These are phyloP conservation scores for Monosporascus cannonballus DNA, from an alignment of 2,329 filamentous ascomycete genomes.

Conservation along the genomic window DNA sequence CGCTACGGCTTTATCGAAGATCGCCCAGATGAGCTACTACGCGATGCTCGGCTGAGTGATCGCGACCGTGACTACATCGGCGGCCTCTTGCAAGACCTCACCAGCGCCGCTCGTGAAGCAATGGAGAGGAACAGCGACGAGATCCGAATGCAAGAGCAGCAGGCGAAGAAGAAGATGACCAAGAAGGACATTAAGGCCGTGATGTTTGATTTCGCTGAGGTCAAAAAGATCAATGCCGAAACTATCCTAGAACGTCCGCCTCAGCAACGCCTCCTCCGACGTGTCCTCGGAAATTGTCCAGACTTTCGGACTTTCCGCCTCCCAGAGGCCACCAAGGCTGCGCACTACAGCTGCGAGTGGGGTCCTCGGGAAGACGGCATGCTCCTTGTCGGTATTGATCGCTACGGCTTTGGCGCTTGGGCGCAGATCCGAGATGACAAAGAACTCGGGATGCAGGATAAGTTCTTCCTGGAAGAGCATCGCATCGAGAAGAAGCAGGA, in stretches of 20 bases:
- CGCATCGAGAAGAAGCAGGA: constrained; percentile 98
- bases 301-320: constrained; percentile 81
- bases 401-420: constrained; percentile 95
- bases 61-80: constrained; percentile 78
- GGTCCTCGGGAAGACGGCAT: constrained; percentile 92
- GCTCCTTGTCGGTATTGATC: constrained; percentile 88
- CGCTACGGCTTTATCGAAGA: constrained; percentile 88
- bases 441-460: constrained; percentile 79
- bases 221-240: constrained; percentile 93
- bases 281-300: constrained; percentile 58
- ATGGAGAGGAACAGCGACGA: constrained; percentile 63
- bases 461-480: constrained; percentile 95
- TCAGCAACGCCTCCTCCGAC: constrained; percentile 78
- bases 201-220: constrained; percentile 85
- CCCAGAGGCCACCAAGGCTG: constrained; percentile 84
- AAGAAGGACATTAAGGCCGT: constrained; percentile 99
- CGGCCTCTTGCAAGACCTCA: constrained; percentile 69
- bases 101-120: constrained; percentile 49
- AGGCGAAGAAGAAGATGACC: constrained; percentile 72
- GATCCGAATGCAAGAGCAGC: constrained; percentile 75
- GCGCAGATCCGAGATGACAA: constrained; percentile 85
- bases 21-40: constrained; percentile 77
- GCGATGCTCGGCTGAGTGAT: constrained; percentile 76
- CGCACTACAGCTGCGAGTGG: constrained; percentile 89
- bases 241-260: constrained; percentile 87